Evolutionary conservation across 2,329 filamentous ascomycete genomes (phyloP), one percentile per base, ranked within the genome.

Genomic region (Tetracladium maxilliforme): DNA sequence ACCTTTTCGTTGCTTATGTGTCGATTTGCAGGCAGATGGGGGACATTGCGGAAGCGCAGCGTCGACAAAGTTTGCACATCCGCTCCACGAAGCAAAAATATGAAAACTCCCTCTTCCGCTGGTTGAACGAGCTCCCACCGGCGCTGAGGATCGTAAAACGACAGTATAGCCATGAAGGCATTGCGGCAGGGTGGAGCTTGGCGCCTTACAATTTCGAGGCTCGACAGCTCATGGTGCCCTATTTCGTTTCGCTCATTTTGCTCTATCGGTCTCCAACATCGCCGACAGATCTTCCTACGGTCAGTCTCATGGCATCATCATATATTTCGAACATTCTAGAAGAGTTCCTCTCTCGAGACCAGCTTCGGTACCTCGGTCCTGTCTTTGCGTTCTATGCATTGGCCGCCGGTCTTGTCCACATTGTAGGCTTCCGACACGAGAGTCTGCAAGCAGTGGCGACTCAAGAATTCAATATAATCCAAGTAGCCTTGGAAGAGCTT

Each of bases 311-410:
- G 6, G 49, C 53, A 10, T 52, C 53, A 1, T 55, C 52, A 1
- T 54, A 50, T 20, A 33, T 55, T 14, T 49, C 51, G 5, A 47
- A 51, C 4, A 54, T 57, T 5, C 56, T 54, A 19, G 51, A 56
- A 32, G 51, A 55, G 23, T 54, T 57, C 24, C 43, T 56, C 11
- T 49, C 49, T 15, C 40, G 52, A 8, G 52, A 57, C 28, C 50
- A 57, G 30, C 43, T 56, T n/a, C 45, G 47, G 14, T 54, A 45
- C 23, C 38, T 56, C 4, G 51, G 48, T 1, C 49, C 52, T 1
- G 49, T 56, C 9, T 57, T 55, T 33, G 55, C 52, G 4, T 54
- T 54, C 32, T 50, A 56, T 26, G 45, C 49, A 19, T 35, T 57
- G 6, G 48, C 47, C 7, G 45, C 52, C 5, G 48, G 50, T 7